Base-by-base conservation (phyloP, 257 asterid species). In the Solanum lignicaule region DNA sequence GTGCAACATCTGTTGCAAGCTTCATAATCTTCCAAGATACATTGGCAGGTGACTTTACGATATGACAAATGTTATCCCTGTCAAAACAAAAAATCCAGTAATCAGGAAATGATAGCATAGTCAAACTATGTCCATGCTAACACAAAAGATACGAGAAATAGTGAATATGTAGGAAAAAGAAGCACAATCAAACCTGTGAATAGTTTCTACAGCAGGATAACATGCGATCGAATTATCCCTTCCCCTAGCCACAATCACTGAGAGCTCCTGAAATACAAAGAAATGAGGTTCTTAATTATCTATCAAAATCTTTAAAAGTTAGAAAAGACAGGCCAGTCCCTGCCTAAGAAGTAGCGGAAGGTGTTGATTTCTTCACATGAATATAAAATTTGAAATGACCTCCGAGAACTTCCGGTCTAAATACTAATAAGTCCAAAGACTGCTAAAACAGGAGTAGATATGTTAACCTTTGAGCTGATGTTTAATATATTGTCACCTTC, bases 221-320 rank as follows among this genome's bases (percentile, higher is more conserved):
- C 98, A 94, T 5, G 89, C 46, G 33, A 93, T 32, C 79, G 94
- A 89, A 89, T 91, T 88, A 91, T 97, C 98, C 91, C 94, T 93
- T 87, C 98, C 99, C 92, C 99, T 95, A 21, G 96, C 98, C 89
- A 96, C 98, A 87, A 96, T 91, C 79, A 96, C 98, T 91, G 99
- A 94, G 71, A 96, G 96, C 93, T 96, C 99, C 98, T 96, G 92
- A 84, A 89, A 83, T 38, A 62, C 65, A 84, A 33, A 88, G 86
- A 58, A 76, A 39, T 39, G 87, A 23, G 82, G 79, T 60, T 35
- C 66, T 71, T 29, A 86, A 35, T 43, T 41, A 46, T 43, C 58
- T 23, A 39, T 43, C 69, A 76, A 76, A 39, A n/a, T 39, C 55
- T 3, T 39, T 76, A 76, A 0, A n/a, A n/a, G 65, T 41, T 79